Conservation (phyloP, 2,329 filamentous ascomycete genomes). For the Cladobotryum protrusum region DNA sequence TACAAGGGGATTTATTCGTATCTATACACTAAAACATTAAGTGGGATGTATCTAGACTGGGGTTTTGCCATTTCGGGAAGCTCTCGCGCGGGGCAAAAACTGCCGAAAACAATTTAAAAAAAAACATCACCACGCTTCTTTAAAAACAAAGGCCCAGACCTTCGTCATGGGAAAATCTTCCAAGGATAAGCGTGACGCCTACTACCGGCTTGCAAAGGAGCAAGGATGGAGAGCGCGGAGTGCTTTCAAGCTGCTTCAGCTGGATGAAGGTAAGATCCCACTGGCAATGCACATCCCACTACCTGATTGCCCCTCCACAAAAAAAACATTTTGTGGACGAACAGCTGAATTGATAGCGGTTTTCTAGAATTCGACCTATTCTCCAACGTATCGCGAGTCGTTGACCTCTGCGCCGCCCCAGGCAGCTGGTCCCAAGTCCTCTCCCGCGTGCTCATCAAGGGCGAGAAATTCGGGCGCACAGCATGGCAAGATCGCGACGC, state of each 20-base stretch:
- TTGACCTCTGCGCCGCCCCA: constrained; percentile 91
- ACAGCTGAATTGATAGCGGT: neutral
- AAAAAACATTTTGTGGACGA: neutral
- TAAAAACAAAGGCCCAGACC: neutral
- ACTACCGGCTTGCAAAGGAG: constrained; percentile 96
- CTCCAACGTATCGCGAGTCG: constrained; percentile 80
- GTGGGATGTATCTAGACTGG: no score
- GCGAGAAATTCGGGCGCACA: constrained; percentile 78
- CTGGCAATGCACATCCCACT: neutral
- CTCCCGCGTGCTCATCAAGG: constrained; percentile 86
- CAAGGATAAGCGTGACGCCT: constrained; percentile 97
- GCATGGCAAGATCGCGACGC: constrained; percentile 84
- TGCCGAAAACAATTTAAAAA: neutral
- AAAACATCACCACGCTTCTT: neutral
- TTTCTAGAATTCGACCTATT: constrained; percentile 84
- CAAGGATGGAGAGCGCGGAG: constrained; percentile 96
- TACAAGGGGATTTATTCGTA: no score
- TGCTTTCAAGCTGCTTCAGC: constrained; percentile 93
- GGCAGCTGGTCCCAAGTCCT: constrained; percentile 97
- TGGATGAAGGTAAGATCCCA: constrained; percentile 62
- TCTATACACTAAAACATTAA: no score
- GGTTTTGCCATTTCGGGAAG: no score
- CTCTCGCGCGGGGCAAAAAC: constrained; percentile 19
- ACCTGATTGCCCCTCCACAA: neutral
- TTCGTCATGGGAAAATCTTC: constrained; percentile 84